Conservation (phyloP, 139 green algal species). For the Dunaliella primolecta region DNA sequence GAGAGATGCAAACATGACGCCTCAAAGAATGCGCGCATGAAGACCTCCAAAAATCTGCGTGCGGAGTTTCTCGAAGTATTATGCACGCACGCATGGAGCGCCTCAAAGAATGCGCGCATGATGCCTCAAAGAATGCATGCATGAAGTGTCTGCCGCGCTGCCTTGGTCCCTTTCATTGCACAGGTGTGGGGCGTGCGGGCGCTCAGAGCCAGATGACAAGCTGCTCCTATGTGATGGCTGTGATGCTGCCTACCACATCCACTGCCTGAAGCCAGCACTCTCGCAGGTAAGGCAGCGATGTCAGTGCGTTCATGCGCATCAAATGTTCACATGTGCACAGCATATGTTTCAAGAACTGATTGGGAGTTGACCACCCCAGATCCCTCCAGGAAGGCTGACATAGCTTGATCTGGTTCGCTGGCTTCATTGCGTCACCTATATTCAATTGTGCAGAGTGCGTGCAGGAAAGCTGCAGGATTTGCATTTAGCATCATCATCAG, state of each 20-base stretch:
- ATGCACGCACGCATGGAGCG: no score
- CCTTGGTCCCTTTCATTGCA: background rate
- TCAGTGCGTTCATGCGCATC: background rate
- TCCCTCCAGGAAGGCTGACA: no score
- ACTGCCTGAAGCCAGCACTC: conserved; percentile 31
- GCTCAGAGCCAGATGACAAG: conserved; percentile 25
- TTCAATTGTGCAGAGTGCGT: background rate
- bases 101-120: no score
- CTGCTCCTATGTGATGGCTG: conserved; percentile 62
- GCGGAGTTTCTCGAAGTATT: no score
- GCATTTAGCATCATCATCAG: no score
- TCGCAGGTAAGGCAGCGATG: background rate
- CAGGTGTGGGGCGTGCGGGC: conserved; percentile 34
- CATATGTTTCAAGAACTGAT: no score
- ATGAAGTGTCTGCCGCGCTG: background rate
- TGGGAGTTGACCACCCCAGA: no score
- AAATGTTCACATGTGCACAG: background rate
- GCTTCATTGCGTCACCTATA: background rate
- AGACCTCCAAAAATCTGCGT: no score
- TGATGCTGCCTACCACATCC: conserved; percentile 46
- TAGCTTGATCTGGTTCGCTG: background rate
- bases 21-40: no score
- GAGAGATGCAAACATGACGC: no score
- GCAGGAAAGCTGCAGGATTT: background rate
- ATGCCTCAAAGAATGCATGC: no score